Base-by-base conservation (phyloP, 257 asterid species). In the Plantago major region DNA sequence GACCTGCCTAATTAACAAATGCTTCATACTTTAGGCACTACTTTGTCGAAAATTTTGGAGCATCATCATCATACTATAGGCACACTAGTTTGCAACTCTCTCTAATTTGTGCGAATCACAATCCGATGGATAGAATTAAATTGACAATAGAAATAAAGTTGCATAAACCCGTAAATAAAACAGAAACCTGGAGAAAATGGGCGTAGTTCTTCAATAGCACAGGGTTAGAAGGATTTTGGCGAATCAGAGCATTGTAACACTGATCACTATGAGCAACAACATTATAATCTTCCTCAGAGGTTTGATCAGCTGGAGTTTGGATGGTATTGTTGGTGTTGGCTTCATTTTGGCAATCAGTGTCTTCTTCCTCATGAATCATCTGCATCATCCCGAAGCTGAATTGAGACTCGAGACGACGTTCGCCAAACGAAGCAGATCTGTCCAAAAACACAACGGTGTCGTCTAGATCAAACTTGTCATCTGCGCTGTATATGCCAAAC, bases 171-270 rank as follows among this genome's bases (percentile, higher is more conserved):
- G 63, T 14, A 15, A 18, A 9, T 26, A 56, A 45, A 30, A n/a
- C n/a, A 70, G 81, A 18, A 42, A 92, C 99, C 96, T 78, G 79
- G 64, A 89, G 74, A 79, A 77, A 66, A 42, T 76, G 85, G 64
- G 95, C 97, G 73, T 81, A 83, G 45, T 78, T 82, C 65, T 75
- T 84, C 74, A 84, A 71, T 52, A 71, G 65, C 79, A 81, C 74
- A 46, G 95, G 70, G 40, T 78, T 77, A 13, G 77, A 78, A 13
- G 96, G 85, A 58, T 83, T 64, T 58, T 78, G 77, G 11, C 18
- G 55, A 55, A 74, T 33, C 76, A 79, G 73, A 64, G 60, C 70
- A 13, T 62, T 66, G 65, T 67, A 80, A 64, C 70, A 62, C 37
- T 67, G 63, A 70, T 77, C 85, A 57, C 52, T 67, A 66, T 82